phyloP scores from a whole-genome alignment of 805 yeast species.

The Lipomyces orientalis region DNA sequence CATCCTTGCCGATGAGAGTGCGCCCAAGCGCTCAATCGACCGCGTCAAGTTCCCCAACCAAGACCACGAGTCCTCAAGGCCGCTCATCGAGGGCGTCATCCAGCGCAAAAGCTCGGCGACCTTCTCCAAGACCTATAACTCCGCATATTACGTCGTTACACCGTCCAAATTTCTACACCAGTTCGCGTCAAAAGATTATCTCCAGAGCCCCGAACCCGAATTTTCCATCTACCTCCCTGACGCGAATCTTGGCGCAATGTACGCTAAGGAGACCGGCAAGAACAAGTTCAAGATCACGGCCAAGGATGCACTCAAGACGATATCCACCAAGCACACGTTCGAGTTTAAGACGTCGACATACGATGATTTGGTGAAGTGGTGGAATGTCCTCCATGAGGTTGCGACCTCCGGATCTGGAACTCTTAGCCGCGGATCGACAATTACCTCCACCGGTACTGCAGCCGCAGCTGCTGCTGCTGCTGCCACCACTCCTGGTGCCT shows the following conservation, averaged over 20 bases:
- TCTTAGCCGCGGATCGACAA: slow-evolving; percentile 16
- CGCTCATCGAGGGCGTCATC: slow-evolving; percentile 56
- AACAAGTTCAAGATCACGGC: slow-evolving; percentile 53
- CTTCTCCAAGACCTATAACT: slow-evolving; percentile 50
- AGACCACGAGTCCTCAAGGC: slow-evolving; percentile 50
- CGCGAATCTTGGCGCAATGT: slow-evolving; percentile 49
- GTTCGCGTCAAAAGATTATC: slow-evolving; percentile 53
- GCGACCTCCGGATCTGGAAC: slow-evolving; percentile 22
- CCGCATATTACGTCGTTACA: slow-evolving; percentile 55
- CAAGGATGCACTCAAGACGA: slow-evolving; percentile 48
- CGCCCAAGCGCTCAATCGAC: slow-evolving; percentile 49
- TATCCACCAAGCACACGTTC: slow-evolving; percentile 46
- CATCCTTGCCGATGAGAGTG: slow-evolving; percentile 45
- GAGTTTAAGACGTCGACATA: slow-evolving; percentile 53
- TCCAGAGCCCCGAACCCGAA: slow-evolving; percentile 54
- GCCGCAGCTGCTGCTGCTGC: neutral
- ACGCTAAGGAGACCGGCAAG: slow-evolving; percentile 46
- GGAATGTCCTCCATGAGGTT: slow-evolving; percentile 46
- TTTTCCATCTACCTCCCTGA: slow-evolving; percentile 56
- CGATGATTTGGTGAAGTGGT: slow-evolving; percentile 56
- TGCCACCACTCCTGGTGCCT: neutral
- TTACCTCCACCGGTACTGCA: slow-evolving; percentile 12
- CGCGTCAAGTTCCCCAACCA: slow-evolving; percentile 50
- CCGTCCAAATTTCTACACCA: slow-evolving; percentile 54
- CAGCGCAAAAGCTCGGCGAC: slow-evolving; percentile 52